Conservation (phyloP, 345 rosid genomes). For the Hevea brasiliensis region DNA sequence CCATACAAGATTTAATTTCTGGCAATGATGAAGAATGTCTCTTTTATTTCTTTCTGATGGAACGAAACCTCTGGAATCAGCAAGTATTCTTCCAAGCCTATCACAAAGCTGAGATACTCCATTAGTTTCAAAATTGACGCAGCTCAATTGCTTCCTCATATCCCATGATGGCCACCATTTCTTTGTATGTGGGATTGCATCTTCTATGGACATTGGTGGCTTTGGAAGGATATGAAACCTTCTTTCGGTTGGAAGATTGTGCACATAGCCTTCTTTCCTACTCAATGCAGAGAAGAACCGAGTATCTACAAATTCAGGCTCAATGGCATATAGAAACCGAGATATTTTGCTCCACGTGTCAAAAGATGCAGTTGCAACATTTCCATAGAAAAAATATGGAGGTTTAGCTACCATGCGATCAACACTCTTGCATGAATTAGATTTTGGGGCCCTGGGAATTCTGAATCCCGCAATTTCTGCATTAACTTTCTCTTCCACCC, state of each 20-base stretch:
- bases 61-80: constrained; percentile 51
- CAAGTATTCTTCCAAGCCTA: constrained; percentile 47
- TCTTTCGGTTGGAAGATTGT: constrained; percentile 70
- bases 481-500: constrained; percentile 51
- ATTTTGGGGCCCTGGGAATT: constrained; percentile 37
- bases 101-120: constrained; percentile 58
- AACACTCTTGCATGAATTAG: constrained; percentile 45
- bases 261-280: constrained; percentile 82
- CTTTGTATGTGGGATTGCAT: constrained; percentile 61
- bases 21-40: constrained; percentile 57
- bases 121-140: constrained; percentile 30
- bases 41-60: constrained; percentile 52
- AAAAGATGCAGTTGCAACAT: constrained; percentile 45
- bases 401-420: constrained; percentile 48
- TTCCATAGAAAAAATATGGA: constrained; percentile 82
- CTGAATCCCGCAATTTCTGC: constrained; percentile 19
- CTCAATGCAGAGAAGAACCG: constrained; percentile 63
- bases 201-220: constrained; percentile 58
- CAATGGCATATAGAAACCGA: constrained; percentile 52
- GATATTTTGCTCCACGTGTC: constrained; percentile 66
- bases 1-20: constrained; percentile 67
- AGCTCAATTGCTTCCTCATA: constrained; percentile 66
- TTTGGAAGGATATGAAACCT: constrained; percentile 57
- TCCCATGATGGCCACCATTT: constrained; percentile 99
- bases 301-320: constrained; percentile 72